phyloP scores from a whole-genome alignment of 371 early-diverging fungal species.

The Circinella minor region DNA sequence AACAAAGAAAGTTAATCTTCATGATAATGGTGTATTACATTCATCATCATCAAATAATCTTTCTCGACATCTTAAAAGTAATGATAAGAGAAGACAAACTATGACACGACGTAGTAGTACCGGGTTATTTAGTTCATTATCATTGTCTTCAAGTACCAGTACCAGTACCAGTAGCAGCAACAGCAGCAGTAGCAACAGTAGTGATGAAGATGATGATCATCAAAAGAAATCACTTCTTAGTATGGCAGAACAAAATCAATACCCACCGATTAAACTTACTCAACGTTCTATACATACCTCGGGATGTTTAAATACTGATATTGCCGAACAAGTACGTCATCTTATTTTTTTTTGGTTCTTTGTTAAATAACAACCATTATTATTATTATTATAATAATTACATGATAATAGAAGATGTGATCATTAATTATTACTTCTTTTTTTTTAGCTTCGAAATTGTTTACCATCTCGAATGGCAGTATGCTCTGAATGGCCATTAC shows the following conservation, averaged over 20 bases:
- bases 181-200: conserved; percentile 1
- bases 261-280: conserved; percentile 9
- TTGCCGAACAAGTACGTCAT: conserved; percentile 32
- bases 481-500: conserved; percentile 33
- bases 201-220: not conserved
- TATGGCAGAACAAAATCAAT: not conserved
- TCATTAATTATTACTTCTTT: conserved; percentile 9
- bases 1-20: not conserved
- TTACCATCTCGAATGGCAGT: conserved; percentile 33
- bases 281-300: conserved; percentile 21
- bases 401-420: conserved; percentile 2
- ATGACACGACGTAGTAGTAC: conserved; percentile 10
- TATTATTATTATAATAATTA: not conserved
- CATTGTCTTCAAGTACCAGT: not conserved
- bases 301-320: conserved; percentile 23
- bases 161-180: not conserved
- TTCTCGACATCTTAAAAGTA: conserved; percentile 4
- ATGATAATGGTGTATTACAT: not conserved
- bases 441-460: conserved; percentile 25
- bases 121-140: conserved; percentile 2
- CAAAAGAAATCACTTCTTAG: conserved; percentile 4
- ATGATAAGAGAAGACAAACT: conserved; percentile 9
- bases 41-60: conserved; percentile 14
- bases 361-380: not conserved
- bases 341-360: not conserved